These are phyloP conservation scores for Diaporthe destruens DNA, from an alignment of 2,329 filamentous ascomycete genomes.

Conservation along the genomic window DNA sequence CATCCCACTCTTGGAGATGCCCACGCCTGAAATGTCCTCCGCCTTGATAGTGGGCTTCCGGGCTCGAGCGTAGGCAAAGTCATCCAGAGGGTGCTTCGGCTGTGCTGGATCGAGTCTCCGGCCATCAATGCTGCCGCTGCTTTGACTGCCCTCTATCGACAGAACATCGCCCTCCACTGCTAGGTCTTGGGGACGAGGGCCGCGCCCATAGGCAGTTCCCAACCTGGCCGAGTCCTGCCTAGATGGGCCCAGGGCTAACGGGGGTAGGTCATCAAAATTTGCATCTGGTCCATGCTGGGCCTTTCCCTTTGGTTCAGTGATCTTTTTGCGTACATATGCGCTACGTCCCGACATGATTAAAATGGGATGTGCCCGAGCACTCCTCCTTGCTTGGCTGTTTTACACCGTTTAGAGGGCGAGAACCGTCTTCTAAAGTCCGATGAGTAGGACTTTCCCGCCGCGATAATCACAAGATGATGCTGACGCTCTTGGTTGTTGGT, in stretches of 20 bases:
- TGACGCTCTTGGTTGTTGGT: neutral
- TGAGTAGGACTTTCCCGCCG: neutral
- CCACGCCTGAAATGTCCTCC: slow-evolving; percentile 66
- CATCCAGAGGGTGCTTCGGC: slow-evolving; percentile 53
- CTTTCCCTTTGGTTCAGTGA: slow-evolving; percentile 58
- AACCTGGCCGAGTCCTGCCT: slow-evolving; percentile 55
- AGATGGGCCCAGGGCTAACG: slow-evolving; percentile 45
- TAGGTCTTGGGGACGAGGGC: slow-evolving; percentile 60
- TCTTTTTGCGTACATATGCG: slow-evolving; percentile 70
- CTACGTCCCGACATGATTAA: slow-evolving; percentile 67
- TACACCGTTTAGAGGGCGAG: neutral
- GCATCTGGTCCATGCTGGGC: slow-evolving; percentile 48
- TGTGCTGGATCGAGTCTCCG: slow-evolving; percentile 48
- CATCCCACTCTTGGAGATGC: slow-evolving; percentile 62
- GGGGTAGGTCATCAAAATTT: slow-evolving; percentile 51
- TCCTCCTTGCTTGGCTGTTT: neutral
- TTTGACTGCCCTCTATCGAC: slow-evolving; percentile 51
- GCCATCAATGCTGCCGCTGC: slow-evolving; percentile 54
- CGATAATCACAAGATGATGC: slow-evolving; percentile 3
- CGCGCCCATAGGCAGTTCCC: slow-evolving; percentile 58
- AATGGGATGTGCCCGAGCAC: neutral
- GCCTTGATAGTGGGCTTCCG: slow-evolving; percentile 60
- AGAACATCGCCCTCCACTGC: slow-evolving; percentile 50
- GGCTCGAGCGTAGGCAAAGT: slow-evolving; percentile 59
- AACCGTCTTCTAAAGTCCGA: neutral